Conservation (phyloP, 768 basidiomycete genomes). For the Terana coerulea region DNA sequence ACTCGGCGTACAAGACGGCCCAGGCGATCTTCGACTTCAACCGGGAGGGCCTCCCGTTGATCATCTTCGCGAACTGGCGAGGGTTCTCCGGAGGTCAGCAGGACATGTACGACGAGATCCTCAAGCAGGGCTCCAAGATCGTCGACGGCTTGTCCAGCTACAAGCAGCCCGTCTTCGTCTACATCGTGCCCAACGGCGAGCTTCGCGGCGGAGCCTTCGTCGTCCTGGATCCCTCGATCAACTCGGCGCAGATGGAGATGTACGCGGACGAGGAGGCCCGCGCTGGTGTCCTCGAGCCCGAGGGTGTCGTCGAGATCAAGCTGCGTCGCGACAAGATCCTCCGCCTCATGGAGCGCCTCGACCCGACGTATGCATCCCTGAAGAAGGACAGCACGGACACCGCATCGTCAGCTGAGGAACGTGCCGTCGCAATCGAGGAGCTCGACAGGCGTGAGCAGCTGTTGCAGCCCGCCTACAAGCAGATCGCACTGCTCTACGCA, state of each 20-base stretch:
- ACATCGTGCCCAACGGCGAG: conserved; percentile 98
- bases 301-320: conserved; percentile 97
- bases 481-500: conserved; percentile 89
- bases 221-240: conserved; percentile 97
- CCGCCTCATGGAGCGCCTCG: conserved; percentile 89
- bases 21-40: conserved; percentile 99
- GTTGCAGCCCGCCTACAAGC: conserved; percentile 88
- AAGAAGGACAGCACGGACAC: conserved; percentile 79
- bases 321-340: conserved; percentile 93
- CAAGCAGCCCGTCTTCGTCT: conserved; percentile 97
- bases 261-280: conserved; percentile 95
- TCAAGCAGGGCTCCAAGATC: conserved; percentile 97
- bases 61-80: conserved; percentile 99
- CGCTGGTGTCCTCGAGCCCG: conserved; percentile 94
- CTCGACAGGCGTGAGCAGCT: conserved; percentile 74
- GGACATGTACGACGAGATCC: conserved; percentile 97
- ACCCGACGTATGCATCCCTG: conserved; percentile 73
- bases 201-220: conserved; percentile 99
- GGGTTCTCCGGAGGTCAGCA: conserved; percentile 99
- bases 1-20: conserved; percentile 98
- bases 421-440: conserved; percentile 61
- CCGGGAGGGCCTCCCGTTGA: conserved; percentile 92
- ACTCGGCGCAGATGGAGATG: conserved; percentile 98
- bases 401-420: conserved; percentile 70
- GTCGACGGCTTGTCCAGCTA: conserved; percentile 97